Percentiles rank a stretch among this genome's conserved stretches.
Conservation (phyloP, 1,139 yeast species). For the Eremothecium cymbalariae region DNA sequence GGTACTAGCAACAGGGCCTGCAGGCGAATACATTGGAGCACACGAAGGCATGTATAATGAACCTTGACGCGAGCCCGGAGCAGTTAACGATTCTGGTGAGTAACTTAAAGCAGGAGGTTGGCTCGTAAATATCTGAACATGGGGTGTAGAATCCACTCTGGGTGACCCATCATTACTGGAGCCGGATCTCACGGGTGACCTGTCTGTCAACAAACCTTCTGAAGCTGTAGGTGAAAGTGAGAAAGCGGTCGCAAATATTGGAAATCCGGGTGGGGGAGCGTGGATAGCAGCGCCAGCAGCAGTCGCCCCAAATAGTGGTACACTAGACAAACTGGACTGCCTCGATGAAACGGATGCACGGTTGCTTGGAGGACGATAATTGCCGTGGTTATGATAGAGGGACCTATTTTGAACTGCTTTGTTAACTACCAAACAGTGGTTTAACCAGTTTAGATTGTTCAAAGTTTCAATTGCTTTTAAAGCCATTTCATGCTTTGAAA, state of each 20-base stretch:
- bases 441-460: conserved; percentile 29
- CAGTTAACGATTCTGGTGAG: conserved; percentile 4
- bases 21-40: conserved; percentile 2
- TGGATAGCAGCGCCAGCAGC: conserved; percentile 2
- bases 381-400: conserved; percentile 9
- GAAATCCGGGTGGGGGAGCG: conserved; percentile 2
- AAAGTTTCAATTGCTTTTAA: conserved; percentile 36
- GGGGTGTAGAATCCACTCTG: background rate
- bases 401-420: conserved; percentile 24
- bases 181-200: conserved; percentile 3
- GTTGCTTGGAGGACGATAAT: conserved; percentile 12
- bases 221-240: conserved; percentile 2
- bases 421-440: conserved; percentile 25
- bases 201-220: conserved; percentile 2
- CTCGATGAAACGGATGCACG: conserved; percentile 10
- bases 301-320: conserved; percentile 2
- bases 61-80: conserved; percentile 5
- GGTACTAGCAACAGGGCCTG: background rate
- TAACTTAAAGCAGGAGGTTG: background rate
- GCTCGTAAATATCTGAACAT: background rate
- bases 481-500: conserved; percentile 35
- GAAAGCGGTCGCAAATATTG: conserved; percentile 1
- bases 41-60: conserved; percentile 1
- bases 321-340: conserved; percentile 9
- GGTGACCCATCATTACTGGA: conserved; percentile 4